Percentiles rank a stretch among this genome's conserved stretches.
Conservation (phyloP, 176 grass and related monocot species). For the Tuctoria greenei region DNA sequence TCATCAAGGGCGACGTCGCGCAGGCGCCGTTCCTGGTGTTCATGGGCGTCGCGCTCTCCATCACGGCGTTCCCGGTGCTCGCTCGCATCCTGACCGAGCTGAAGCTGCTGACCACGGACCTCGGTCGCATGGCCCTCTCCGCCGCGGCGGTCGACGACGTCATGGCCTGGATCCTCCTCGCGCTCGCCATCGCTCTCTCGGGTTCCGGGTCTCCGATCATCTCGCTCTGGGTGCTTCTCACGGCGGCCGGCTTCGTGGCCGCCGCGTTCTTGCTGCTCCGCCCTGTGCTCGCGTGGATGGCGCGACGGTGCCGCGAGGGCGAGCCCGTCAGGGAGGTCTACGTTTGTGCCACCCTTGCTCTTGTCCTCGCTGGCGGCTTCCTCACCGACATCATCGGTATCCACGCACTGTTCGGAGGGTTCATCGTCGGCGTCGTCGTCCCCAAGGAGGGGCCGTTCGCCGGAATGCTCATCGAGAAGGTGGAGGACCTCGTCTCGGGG, state of each 20-base stretch:
- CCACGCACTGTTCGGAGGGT: slow-evolving; percentile 68
- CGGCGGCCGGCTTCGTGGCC: slow-evolving; percentile 42
- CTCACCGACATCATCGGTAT: slow-evolving; percentile 65
- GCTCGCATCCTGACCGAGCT: slow-evolving; percentile 76
- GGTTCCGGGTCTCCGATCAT: slow-evolving; percentile 51
- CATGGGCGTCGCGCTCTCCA: slow-evolving; percentile 87
- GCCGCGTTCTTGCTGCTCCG: slow-evolving; percentile 28
- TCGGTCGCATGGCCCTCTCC: slow-evolving; percentile 62
- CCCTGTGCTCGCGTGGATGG: slow-evolving; percentile 54
- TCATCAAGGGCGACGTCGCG: slow-evolving; percentile 6
- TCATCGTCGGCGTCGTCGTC: slow-evolving; percentile 63
- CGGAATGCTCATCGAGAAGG: slow-evolving; percentile 63
- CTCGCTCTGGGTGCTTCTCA: slow-evolving; percentile 65
- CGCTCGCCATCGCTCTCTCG: slow-evolving; percentile 62
- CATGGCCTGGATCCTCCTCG: slow-evolving; percentile 64
- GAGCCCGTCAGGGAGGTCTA: slow-evolving; percentile 61
- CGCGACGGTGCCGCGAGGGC: slow-evolving; percentile 36
- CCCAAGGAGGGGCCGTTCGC: slow-evolving; percentile 74
- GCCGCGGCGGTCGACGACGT: slow-evolving; percentile 70
- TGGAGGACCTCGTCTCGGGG: slow-evolving; percentile 68
- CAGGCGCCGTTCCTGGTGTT: slow-evolving; percentile 58
- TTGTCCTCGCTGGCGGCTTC: slow-evolving; percentile 67
- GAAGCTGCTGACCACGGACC: slow-evolving; percentile 69
- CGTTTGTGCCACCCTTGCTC: slow-evolving; percentile 53
- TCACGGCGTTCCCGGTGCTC: slow-evolving; percentile 73